phyloP scores from a whole-genome alignment of 1,139 yeast genomes.

The Nadsonia commutata region DNA sequence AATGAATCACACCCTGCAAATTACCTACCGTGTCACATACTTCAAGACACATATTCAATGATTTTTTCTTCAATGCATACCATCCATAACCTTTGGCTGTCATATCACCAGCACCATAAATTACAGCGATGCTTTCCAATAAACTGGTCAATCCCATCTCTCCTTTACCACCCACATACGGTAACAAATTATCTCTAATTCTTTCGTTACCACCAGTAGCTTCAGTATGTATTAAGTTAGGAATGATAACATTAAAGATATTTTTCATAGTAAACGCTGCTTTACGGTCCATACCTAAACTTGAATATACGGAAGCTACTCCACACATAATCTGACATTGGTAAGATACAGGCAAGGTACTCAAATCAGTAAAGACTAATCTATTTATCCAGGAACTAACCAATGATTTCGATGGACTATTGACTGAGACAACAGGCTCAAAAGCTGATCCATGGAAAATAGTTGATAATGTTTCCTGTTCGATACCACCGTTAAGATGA shows the following conservation, averaged over 20 bases:
- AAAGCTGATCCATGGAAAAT: constrained; percentile 24
- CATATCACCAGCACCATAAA: constrained; percentile 20
- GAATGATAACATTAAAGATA: background rate
- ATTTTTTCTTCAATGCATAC: constrained; percentile 43
- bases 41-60: constrained; percentile 40
- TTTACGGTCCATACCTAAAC: constrained; percentile 50
- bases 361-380: constrained; percentile 35
- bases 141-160: constrained; percentile 14
- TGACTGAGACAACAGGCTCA: constrained; percentile 14
- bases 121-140: constrained; percentile 19
- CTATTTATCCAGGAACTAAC: constrained; percentile 25
- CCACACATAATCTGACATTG: constrained; percentile 41
- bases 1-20: constrained; percentile 29
- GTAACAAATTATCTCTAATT: constrained; percentile 4
- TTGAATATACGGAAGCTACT: constrained; percentile 50
- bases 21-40: constrained; percentile 40
- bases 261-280: constrained; percentile 38
- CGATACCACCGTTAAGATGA: constrained; percentile 37
- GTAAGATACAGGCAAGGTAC: constrained; percentile 25
- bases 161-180: constrained; percentile 10
- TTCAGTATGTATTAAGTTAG: constrained; percentile 3
- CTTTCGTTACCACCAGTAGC: constrained; percentile 11
- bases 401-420: constrained; percentile 14
- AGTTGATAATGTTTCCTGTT: constrained; percentile 28
- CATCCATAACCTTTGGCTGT: constrained; percentile 30